phyloP scores from a whole-genome alignment of 2,329 filamentous ascomycete species.

The Pyrenophora teres region DNA sequence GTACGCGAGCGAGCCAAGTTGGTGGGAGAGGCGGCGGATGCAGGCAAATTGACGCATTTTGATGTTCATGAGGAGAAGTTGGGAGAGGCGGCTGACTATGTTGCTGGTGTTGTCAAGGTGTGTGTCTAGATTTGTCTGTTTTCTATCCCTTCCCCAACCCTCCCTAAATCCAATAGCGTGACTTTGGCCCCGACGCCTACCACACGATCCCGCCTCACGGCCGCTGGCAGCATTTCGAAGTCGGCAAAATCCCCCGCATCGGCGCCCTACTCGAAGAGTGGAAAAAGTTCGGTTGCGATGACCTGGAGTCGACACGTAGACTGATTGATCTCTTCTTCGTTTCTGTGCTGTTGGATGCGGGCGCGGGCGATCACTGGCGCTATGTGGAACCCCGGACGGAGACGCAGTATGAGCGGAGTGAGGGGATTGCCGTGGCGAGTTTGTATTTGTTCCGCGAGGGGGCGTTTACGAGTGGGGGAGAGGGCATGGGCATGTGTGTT shows the following conservation, averaged over 20 bases:
- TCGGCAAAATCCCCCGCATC: slow-evolving; percentile 73
- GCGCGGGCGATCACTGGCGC: slow-evolving; percentile 84
- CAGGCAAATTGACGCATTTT: slow-evolving; percentile 71
- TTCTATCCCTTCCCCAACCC: too few species aligned
- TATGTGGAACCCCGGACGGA: slow-evolving; percentile 88
- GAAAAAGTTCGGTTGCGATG: slow-evolving; percentile 60
- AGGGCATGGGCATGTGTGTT: slow-evolving; percentile 69
- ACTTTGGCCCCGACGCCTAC: slow-evolving; percentile 65
- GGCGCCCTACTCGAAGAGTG: slow-evolving; percentile 70
- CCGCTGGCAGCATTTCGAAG: slow-evolving; percentile 79
- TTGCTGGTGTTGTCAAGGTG: slow-evolving; percentile 89
- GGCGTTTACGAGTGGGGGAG: slow-evolving; percentile 77
- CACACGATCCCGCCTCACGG: slow-evolving; percentile 69
- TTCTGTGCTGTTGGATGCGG: slow-evolving; percentile 81
- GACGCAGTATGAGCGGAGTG: slow-evolving; percentile 77
- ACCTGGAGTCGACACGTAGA: slow-evolving; percentile 71
- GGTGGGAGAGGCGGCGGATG: slow-evolving; percentile 31
- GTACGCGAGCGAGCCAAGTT: slow-evolving; percentile 35
- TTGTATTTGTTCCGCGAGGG: slow-evolving; percentile 85
- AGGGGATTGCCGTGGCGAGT: slow-evolving; percentile 78
- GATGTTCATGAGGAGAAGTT: slow-evolving; percentile 83
- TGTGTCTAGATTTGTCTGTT: neutral
- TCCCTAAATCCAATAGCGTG: slow-evolving; percentile 55
- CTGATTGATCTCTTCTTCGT: slow-evolving; percentile 78
- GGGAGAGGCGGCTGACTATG: slow-evolving; percentile 76